Evolutionary conservation across 2,329 filamentous ascomycete species (phyloP).

Genomic region (Trichophyton rubrum): DNA sequence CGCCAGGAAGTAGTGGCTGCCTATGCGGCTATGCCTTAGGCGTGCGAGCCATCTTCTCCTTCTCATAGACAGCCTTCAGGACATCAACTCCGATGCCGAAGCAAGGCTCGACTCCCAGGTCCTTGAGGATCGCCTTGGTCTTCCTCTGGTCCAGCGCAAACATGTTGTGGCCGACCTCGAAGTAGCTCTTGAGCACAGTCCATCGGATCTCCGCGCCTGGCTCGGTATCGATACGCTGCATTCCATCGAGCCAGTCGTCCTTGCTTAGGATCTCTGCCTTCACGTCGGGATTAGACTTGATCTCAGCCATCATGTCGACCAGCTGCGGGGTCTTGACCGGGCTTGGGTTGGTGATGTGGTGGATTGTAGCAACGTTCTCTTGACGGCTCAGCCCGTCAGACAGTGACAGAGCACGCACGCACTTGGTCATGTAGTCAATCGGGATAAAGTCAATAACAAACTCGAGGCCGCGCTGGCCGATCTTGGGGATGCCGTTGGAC

Average conservation of each 20-base stretch:
- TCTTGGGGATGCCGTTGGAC: constrained; percentile 6
- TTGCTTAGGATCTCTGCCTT: background rate
- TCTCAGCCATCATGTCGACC: constrained; percentile 5
- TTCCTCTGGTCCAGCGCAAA: constrained; percentile 9
- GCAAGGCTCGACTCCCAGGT: constrained; percentile 9
- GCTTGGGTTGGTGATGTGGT: constrained; percentile 9
- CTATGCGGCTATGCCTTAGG: background rate
- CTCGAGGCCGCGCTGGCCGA: constrained; percentile 3
- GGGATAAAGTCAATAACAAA: constrained; percentile 9
- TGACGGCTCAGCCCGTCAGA: background rate
- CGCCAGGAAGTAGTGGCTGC: too few species aligned
- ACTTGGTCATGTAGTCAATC: constrained; percentile 8
- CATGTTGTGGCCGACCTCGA: constrained; percentile 9
- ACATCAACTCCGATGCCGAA: constrained; percentile 5
- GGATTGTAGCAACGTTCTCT: constrained; percentile 1
- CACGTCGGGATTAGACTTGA: constrained; percentile 1
- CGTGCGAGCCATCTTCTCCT: background rate
- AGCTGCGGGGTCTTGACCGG: constrained; percentile 3
- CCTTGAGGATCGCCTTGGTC: constrained; percentile 6
- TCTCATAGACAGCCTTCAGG: constrained; percentile 7
- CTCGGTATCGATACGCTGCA: constrained; percentile 2
- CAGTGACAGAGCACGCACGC: background rate
- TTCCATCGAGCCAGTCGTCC: constrained; percentile 1
- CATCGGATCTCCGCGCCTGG: constrained; percentile 6
- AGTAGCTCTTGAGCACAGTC: constrained; percentile 8